Evolutionary conservation across 2,329 filamentous ascomycete genomes (phyloP).

Genomic region (Immersiporthe knoxdaviesiana): DNA sequence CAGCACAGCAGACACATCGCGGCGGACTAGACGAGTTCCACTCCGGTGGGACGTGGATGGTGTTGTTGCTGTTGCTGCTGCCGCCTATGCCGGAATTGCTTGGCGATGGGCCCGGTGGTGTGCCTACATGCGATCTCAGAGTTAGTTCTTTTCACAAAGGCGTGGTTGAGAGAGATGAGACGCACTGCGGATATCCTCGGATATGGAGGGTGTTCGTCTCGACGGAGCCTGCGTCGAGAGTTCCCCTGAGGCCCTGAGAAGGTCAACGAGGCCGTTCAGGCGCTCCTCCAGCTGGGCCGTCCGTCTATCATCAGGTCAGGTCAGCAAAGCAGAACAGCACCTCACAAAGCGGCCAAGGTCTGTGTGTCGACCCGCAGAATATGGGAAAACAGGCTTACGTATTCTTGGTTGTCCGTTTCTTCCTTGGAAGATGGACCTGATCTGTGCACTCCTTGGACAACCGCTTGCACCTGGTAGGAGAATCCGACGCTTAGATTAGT

Average conservation of each 20-base stretch:
- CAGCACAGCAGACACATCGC: slow-evolving; percentile 52
- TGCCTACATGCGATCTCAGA: not conserved
- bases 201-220: slow-evolving; percentile 1
- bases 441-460: slow-evolving; percentile 51
- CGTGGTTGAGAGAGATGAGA: not conserved
- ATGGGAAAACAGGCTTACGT: slow-evolving; percentile 46
- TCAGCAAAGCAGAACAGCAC: slow-evolving; percentile 13
- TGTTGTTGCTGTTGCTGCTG: slow-evolving; percentile 1
- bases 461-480: slow-evolving; percentile 47
- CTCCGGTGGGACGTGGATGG: slow-evolving; percentile 39
- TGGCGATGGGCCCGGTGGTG: slow-evolving; percentile 11
- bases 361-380: no score
- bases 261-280: slow-evolving; percentile 52
- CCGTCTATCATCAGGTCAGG: slow-evolving; percentile 39
- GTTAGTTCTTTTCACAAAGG: slow-evolving; percentile 5
- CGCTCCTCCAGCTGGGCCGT: slow-evolving; percentile 55
- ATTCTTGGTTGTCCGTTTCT: slow-evolving; percentile 54
- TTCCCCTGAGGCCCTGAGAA: slow-evolving; percentile 49
- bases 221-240: slow-evolving; percentile 31
- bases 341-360: no score
- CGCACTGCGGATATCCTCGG: slow-evolving; percentile 15
- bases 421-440: slow-evolving; percentile 53
- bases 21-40: slow-evolving; percentile 53
- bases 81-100: not conserved
- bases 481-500: not conserved